These are phyloP conservation scores for Claviceps cyperi DNA, from an alignment of 2,329 filamentous ascomycete species.

Conservation along the genomic window DNA sequence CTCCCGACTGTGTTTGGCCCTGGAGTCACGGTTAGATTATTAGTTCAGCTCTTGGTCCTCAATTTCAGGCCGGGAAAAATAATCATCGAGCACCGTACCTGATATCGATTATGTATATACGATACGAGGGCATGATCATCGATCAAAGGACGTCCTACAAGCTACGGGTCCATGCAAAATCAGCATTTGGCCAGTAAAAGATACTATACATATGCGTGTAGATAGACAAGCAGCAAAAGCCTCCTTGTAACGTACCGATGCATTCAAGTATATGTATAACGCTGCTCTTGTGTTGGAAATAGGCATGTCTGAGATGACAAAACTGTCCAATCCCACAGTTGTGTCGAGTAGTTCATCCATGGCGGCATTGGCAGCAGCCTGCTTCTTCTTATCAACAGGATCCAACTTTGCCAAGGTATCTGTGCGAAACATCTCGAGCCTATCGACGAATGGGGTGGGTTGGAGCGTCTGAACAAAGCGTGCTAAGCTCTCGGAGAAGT, in stretches of 20 bases:
- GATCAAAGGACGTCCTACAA: conserved; percentile 66
- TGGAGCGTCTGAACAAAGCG: conserved; percentile 45
- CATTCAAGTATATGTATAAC: conserved; percentile 73
- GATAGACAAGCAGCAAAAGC: neutral
- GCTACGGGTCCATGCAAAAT: conserved; percentile 29
- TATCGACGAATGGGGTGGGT: conserved; percentile 35
- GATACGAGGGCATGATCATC: conserved; percentile 68
- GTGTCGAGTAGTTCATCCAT: conserved; percentile 46
- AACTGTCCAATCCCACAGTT: conserved; percentile 38
- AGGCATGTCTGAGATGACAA: conserved; percentile 49
- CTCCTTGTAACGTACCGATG: conserved; percentile 41
- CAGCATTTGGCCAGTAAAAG: neutral
- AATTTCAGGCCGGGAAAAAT: neutral
- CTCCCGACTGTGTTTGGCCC: conserved; percentile 63
- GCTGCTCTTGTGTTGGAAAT: conserved; percentile 64
- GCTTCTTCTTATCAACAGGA: conserved; percentile 37
- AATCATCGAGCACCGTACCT: conserved; percentile 29
- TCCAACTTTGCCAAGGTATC: conserved; percentile 42
- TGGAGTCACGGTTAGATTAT: conserved; percentile 17
- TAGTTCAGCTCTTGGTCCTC: conserved; percentile 5
- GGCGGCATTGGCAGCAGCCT: conserved; percentile 28
- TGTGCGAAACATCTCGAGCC: conserved; percentile 43
- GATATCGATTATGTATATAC: conserved; percentile 74
- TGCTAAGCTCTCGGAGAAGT: conserved; percentile 34
- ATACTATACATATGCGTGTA: too few relatives aligned